Evolutionary conservation across 352 stramenopile species (phyloP).

Genomic region (Pilasporangium apinafurcum): DNA sequence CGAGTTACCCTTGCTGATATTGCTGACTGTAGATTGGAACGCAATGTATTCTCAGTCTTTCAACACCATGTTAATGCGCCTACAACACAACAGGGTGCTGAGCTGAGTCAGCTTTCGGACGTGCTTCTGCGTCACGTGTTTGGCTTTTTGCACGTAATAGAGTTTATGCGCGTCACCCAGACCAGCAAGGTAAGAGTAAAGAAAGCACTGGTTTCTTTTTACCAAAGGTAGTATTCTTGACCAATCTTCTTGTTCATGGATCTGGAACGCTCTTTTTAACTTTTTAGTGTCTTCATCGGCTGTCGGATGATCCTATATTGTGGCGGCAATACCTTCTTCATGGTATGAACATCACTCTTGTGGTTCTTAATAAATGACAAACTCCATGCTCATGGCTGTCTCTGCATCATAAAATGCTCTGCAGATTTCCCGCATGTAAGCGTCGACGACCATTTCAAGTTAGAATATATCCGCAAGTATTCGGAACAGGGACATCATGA

Average conservation of each 20-base stretch:
- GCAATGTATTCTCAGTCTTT: slow-evolving; percentile 33
- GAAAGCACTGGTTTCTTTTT: not conserved
- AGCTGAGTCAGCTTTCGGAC: slow-evolving; percentile 32
- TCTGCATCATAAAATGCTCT: slow-evolving; percentile 10
- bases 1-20: too few species aligned
- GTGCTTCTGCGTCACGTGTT: slow-evolving; percentile 16
- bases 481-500: not conserved
- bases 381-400: too few species aligned
- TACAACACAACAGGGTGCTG: slow-evolving; percentile 18
- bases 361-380: too few species aligned
- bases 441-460: slow-evolving; percentile 5
- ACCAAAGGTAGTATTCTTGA: not conserved
- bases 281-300: not conserved
- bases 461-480: slow-evolving; percentile 10
- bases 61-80: not conserved
- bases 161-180: slow-evolving; percentile 24
- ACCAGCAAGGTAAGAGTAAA: slow-evolving; percentile 30
- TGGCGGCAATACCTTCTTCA: slow-evolving; percentile 22
- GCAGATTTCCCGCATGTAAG: not conserved
- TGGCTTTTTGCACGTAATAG: slow-evolving; percentile 17
- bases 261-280: too few species aligned
- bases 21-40: slow-evolving; percentile 23
- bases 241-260: not conserved
- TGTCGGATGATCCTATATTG: slow-evolving; percentile 9
- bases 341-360: slow-evolving; percentile 10